Evolutionary conservation across 2,329 filamentous ascomycete genomes (phyloP).

Genomic region (Hypoxylon sp.): DNA sequence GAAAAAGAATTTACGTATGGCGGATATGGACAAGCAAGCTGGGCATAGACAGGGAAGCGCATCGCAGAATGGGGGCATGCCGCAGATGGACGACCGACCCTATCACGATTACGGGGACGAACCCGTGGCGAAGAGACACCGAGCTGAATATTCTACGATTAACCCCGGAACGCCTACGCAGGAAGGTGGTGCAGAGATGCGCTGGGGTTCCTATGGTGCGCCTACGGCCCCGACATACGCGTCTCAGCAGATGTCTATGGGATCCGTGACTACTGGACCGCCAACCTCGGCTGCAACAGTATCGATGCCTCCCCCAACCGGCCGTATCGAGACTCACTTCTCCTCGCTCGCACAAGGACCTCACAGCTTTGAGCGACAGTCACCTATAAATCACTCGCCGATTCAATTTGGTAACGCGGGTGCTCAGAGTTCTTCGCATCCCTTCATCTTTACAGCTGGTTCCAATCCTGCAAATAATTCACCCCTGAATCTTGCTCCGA

Average conservation of each 20-base stretch:
- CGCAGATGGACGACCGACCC: conserved; percentile 47
- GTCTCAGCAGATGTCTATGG: conserved; percentile 46
- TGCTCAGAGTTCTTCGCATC: conserved; percentile 46
- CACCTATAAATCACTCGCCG: conserved; percentile 50
- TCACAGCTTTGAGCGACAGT: conserved; percentile 50
- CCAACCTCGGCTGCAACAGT: conserved; percentile 48
- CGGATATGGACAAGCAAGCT: conserved; percentile 47
- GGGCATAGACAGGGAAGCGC: conserved; percentile 36
- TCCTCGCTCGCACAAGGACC: conserved; percentile 47
- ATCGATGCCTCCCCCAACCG: conserved; percentile 51
- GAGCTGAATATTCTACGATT: conserved; percentile 47
- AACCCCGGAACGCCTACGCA: conserved; percentile 45
- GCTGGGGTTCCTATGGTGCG: conserved; percentile 49
- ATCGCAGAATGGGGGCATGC: conserved; percentile 48
- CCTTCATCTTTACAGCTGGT: conserved; percentile 49
- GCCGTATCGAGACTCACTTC: conserved; percentile 52
- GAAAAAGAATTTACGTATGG: conserved; percentile 59
- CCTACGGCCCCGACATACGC: conserved; percentile 43
- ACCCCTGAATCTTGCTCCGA: conserved; percentile 48
- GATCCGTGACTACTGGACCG: conserved; percentile 49
- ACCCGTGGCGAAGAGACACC: conserved; percentile 48
- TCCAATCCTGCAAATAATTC: conserved; percentile 45
- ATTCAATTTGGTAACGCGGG: conserved; percentile 47
- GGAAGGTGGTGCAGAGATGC: conserved; percentile 50
- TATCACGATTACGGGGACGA: conserved; percentile 50